Conservation (phyloP, 2,329 filamentous ascomycete genomes). For the Scortechinia acanthostroma region DNA sequence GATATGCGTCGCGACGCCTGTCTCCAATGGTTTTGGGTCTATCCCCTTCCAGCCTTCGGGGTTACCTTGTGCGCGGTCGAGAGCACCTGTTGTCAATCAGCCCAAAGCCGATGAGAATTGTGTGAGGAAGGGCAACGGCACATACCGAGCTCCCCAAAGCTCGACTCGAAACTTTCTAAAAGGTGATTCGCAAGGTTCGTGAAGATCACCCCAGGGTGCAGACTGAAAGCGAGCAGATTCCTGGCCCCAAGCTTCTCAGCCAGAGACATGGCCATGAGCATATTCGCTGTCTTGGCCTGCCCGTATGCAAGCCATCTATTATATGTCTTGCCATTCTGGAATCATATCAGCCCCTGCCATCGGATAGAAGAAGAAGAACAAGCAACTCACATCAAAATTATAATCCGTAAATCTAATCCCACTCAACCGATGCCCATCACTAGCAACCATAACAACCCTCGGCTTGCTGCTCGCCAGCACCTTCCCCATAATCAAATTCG, state of each 20-base stretch:
- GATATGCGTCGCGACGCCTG: not conserved
- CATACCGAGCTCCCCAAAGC: not conserved
- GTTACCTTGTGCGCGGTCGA: not conserved
- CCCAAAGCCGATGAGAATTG: too few relatives aligned
- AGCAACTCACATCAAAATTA: constrained; percentile 25
- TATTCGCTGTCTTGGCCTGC: not conserved
- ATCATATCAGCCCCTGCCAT: not conserved
- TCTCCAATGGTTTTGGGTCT: not conserved
- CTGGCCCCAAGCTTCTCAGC: not conserved
- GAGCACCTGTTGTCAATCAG: not conserved
- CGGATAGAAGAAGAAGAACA: not conserved
- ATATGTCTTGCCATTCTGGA: not conserved
- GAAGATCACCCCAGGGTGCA: not conserved
- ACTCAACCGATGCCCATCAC: constrained; percentile 29
- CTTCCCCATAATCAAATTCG: constrained; percentile 24
- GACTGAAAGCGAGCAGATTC: not conserved
- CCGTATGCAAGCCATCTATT: not conserved
- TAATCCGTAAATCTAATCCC: constrained; percentile 32
- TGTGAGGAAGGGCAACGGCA: not conserved
- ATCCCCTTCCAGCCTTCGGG: not conserved
- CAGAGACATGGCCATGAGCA: not conserved
- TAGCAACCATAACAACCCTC: constrained; percentile 33
- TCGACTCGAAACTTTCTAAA: not conserved
- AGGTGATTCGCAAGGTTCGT: not conserved
- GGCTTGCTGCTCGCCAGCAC: constrained; percentile 11